phyloP scores from a whole-genome alignment of 768 basidiomycete species.

The Kwoniella sp. region DNA sequence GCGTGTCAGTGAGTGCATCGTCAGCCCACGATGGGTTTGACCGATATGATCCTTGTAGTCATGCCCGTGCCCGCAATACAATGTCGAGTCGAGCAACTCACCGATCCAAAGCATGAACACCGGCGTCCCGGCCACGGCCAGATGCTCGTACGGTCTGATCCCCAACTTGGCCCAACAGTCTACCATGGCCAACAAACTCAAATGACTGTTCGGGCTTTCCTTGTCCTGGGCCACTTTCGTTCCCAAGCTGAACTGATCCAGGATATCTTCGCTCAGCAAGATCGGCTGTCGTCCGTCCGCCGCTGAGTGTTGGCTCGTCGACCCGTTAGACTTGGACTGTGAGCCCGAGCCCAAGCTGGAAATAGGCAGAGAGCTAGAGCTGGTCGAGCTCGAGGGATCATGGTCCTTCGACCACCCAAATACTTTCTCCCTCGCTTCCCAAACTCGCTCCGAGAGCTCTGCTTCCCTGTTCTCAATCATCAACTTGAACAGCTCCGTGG shows the following conservation, averaged over 20 bases:
- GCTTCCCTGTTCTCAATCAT: slow-evolving; percentile 71
- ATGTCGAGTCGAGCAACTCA: slow-evolving; percentile 37
- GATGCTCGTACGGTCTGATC: slow-evolving; percentile 87
- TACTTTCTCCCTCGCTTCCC: slow-evolving; percentile 72
- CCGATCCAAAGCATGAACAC: slow-evolving; percentile 93
- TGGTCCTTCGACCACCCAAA: slow-evolving; percentile 62
- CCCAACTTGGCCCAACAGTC: slow-evolving; percentile 90
- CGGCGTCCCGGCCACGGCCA: slow-evolving; percentile 91
- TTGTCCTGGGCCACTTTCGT: not conserved
- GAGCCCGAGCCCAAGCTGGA: not conserved
- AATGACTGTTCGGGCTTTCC: slow-evolving; percentile 74
- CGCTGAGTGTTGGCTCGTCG: not conserved
- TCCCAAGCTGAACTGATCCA: slow-evolving; percentile 81
- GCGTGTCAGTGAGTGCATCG: not conserved
- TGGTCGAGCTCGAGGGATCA: slow-evolving; percentile 24
- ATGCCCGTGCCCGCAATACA: not conserved
- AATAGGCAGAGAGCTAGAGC: too few species aligned
- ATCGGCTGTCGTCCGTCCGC: slow-evolving; percentile 61
- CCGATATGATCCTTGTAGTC: not conserved
- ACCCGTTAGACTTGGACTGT: not conserved
- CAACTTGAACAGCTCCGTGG: slow-evolving; percentile 89
- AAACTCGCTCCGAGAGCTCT: slow-evolving; percentile 69
- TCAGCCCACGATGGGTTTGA: not conserved
- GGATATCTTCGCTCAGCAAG: slow-evolving; percentile 76
- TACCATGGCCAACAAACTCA: slow-evolving; percentile 94